Evolutionary conservation across 305 asterid genomes (phyloP), one percentile per base, ranked within the genome.

Genomic region (Plantago lanceolata): DNA sequence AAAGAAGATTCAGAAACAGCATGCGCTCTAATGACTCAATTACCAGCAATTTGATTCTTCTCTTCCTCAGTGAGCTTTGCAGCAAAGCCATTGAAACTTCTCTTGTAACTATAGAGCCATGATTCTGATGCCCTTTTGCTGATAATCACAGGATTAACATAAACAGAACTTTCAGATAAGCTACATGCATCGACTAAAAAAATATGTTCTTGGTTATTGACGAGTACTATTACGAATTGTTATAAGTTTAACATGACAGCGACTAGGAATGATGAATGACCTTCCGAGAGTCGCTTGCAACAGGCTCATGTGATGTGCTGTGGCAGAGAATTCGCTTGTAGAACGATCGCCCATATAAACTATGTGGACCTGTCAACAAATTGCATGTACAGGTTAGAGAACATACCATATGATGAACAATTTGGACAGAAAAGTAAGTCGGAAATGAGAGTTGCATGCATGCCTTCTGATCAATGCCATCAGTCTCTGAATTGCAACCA

Each of bases 81-180:
- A 6, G 73, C 86, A 44, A 84, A 86, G 53, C 87, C 95, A 61
- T 79, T 84, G 79, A 86, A 84, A 72, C 87, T 83, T 76, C 85
- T 80, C 64, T 77, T 79, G 77, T 86, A 86, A 76, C 87, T 86
- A 65, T 72, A 62, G 19, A 86, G 77, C 76, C 74, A 69, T 20
- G 85, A 79, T 35, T 84, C 84, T 2, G 77, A 60, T 8, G 82
- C 91, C 63, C 82, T 70, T 29, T 76, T 51, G 70, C 80, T 73
- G 78, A 18, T 35, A 12, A 57, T 53, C 31, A 9, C 6, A 15
- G 12, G 14, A 28, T 24, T 3, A 24, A 24, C 28, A 8, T 1
- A 13, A 48, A 48, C 17, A 48, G 11, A 31, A 4, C 8, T 19
- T 13, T 44, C 11, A 9, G 1, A 8, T 44, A 16, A 26, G 0